Evolutionary conservation across 306 rosid genomes (phyloP), one percentile per base, ranked within the genome.

Genomic region (Cyamopsis tetragonoloba): DNA sequence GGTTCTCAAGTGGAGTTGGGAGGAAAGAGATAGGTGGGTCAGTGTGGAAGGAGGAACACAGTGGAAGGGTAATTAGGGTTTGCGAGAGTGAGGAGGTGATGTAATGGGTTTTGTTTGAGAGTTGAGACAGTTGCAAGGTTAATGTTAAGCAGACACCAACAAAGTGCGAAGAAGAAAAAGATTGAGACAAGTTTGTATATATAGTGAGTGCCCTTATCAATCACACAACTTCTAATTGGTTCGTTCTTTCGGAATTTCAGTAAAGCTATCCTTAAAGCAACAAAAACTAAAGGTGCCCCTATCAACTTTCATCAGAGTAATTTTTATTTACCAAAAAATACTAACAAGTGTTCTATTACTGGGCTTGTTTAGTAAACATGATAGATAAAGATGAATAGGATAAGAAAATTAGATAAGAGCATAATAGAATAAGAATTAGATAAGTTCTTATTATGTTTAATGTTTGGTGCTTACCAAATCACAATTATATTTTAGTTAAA

Each of bases 21-120:
- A 51, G 49, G 64, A 14, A 17, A 42, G 63, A 44, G 15, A 62
- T 22, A 56, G 71, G 0, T 17, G 58, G 82, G 72, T 44, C 28
- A 66, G 60, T 6, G 63, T 27, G 56, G 41, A 47, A 66, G 41
- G 1, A 30, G 48, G 3, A 19, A 37, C 3, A 17, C 1, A 24
- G 35, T 34, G 41, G 23, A 4, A 35, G 47, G 35, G 42, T 41
- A 6, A 58, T 51, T 86, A 82, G 90, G 90, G 92, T 88, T 86
- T 61, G 57, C n/a, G 67, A 48, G 15, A 68, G 77, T 50, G 67
- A 56, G 54, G 56, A 41, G 10, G 58, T 38, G 51, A 44, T 3
- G 65, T 19, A 32, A 32, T 15, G 61, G 13, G 73, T 18, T 51
- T 42, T 6, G 5, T 24, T 62, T 50, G 72, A 55, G 72, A 9